phyloP scores from a whole-genome alignment of 1,139 yeast species.

The Lodderomyces metapsilosis region DNA sequence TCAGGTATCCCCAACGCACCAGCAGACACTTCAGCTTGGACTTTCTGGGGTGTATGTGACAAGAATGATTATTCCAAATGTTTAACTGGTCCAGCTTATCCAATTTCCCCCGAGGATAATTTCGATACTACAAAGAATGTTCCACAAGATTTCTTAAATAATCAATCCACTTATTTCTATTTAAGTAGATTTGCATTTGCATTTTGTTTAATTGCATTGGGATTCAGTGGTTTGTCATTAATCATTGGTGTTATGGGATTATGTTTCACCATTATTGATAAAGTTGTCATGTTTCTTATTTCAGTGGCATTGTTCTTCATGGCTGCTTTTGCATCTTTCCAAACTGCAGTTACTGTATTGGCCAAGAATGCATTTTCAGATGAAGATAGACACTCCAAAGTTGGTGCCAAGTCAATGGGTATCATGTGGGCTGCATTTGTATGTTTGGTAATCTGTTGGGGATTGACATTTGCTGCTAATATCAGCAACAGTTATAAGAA shows the following conservation, averaged over 20 bases:
- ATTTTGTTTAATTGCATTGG: constrained; percentile 58
- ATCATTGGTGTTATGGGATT: constrained; percentile 42
- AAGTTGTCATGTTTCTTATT: constrained; percentile 53
- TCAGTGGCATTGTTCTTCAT: constrained; percentile 52
- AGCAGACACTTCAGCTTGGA: constrained; percentile 58
- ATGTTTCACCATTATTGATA: constrained; percentile 48
- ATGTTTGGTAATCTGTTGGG: constrained; percentile 49
- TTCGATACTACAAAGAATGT: constrained; percentile 51
- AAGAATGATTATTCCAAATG: constrained; percentile 44
- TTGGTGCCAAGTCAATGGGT: constrained; percentile 62
- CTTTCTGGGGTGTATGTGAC: constrained; percentile 79
- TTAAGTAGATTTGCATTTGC: constrained; percentile 71
- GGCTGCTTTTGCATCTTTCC: constrained; percentile 60
- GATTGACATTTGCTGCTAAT: constrained; percentile 54
- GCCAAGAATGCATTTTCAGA: constrained; percentile 62
- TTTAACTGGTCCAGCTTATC: constrained; percentile 52
- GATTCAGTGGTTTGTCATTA: constrained; percentile 48
- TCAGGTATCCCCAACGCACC: constrained; percentile 54
- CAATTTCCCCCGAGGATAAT: constrained; percentile 72
- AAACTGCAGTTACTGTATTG: constrained; percentile 66
- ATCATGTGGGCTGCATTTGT: constrained; percentile 70
- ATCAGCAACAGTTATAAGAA: constrained; percentile 47
- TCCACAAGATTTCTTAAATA: constrained; percentile 53
- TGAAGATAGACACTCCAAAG: constrained; percentile 38
- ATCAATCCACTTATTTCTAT: constrained; percentile 63